Percentiles rank a stretch among this genome's conserved stretches.
Evolutionary conservation across 257 asterid genomes (phyloP).

Genomic region (Solanum sitiens): DNA sequence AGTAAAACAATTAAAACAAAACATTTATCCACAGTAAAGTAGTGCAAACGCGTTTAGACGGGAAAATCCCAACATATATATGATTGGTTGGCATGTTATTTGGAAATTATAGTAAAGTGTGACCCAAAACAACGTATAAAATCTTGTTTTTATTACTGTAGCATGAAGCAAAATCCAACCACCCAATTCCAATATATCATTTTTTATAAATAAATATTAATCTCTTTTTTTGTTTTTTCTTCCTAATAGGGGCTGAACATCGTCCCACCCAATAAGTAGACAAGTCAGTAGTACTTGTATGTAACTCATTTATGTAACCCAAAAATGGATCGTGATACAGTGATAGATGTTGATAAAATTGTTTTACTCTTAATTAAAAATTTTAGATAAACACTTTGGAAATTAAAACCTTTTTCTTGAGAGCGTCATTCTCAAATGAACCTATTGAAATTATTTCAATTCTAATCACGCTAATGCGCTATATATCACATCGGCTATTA

Average conservation of each 20-base stretch:
- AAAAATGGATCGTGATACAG: background rate
- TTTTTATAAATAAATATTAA: background rate
- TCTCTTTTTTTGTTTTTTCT: background rate
- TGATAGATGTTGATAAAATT: background rate
- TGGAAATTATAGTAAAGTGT: background rate
- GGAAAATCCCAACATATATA: background rate
- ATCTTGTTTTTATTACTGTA: too few species aligned
- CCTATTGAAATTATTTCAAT: accelerated
- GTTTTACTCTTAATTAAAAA: too few species aligned
- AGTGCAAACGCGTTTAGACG: background rate
- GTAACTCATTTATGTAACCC: background rate
- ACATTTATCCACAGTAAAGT: background rate
- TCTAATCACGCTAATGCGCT: accelerated
- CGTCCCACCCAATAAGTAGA: background rate
- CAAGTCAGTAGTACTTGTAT: background rate
- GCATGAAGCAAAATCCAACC: background rate
- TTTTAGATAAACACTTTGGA: too few species aligned
- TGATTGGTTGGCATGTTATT: background rate
- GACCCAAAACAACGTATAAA: background rate
- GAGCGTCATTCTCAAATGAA: too few species aligned
- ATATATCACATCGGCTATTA: background rate
- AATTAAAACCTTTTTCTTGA: too few species aligned
- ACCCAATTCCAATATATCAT: background rate
- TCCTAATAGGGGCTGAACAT: background rate
- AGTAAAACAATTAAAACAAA: background rate